Conservation (phyloP, 352 stramenopile genomes). For the Halophytophthora polymorphica region DNA sequence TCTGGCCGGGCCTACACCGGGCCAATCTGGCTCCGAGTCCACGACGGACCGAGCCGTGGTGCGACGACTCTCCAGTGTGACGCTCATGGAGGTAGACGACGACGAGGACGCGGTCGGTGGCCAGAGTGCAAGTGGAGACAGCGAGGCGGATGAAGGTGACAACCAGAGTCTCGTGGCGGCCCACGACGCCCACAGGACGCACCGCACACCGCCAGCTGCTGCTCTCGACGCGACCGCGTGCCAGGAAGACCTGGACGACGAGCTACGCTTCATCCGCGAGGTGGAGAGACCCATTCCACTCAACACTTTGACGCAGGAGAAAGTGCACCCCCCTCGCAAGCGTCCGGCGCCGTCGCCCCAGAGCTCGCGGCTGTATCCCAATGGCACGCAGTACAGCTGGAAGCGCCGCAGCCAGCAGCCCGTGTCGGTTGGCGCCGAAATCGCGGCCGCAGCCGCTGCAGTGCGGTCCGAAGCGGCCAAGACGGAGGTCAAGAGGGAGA, state of each 20-base stretch:
- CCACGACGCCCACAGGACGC: constrained; percentile 15
- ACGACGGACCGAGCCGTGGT: constrained; percentile 24
- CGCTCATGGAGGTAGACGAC: constrained; percentile 27
- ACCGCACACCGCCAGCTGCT: constrained; percentile 11
- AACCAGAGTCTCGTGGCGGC: constrained; percentile 7
- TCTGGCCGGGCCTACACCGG: neutral
- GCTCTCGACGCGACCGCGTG: constrained; percentile 21
- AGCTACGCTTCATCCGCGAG: constrained; percentile 21
- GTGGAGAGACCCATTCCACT: constrained; percentile 28
- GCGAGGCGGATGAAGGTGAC: constrained; percentile 8
- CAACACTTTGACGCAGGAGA: constrained; percentile 48
- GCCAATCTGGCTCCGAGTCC: constrained; percentile 3
- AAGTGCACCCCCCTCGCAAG: constrained; percentile 34
- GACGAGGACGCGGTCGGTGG: neutral
- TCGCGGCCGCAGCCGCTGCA: neutral
- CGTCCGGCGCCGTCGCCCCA: constrained; percentile 37
- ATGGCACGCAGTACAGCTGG: constrained; percentile 30
- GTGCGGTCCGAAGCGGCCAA: neutral
- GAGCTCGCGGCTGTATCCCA: constrained; percentile 17
- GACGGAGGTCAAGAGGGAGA: constrained; percentile 6
- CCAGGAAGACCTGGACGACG: constrained; percentile 21
- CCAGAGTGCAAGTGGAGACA: constrained; percentile 11
- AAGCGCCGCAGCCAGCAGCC: constrained; percentile 26
- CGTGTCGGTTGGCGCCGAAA: neutral
- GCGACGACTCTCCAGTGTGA: constrained; percentile 46